Evolutionary conservation across 2,329 filamentous ascomycete species (phyloP).

Genomic region (Dactylonectria macrodidyma): DNA sequence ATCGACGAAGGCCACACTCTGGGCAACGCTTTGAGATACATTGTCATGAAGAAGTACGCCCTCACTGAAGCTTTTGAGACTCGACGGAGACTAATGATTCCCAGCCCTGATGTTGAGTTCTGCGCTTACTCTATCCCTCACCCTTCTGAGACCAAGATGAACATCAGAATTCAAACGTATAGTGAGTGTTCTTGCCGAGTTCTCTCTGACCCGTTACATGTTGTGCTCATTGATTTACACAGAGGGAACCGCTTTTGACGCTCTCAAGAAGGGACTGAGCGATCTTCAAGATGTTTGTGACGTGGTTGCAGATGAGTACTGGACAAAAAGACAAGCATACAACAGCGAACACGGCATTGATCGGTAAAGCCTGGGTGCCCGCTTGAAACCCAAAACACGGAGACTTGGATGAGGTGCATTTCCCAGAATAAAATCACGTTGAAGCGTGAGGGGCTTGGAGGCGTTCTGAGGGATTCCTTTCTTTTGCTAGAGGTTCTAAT

Average conservation of each 20-base stretch:
- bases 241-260: constrained; percentile 88
- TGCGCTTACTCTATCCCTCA: constrained; percentile 98
- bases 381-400: constrained; percentile 9
- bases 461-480: constrained; percentile 52
- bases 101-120: constrained; percentile 94
- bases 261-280: constrained; percentile 89
- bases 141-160: constrained; percentile 96
- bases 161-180: constrained; percentile 96
- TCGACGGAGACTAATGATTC: constrained; percentile 30
- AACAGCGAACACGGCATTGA: constrained; percentile 53
- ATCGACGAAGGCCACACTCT: constrained; percentile 94
- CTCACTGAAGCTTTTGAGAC: not conserved
- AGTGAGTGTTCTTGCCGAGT: constrained; percentile 69
- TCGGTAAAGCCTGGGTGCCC: constrained; percentile 41
- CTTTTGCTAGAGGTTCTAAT: constrained; percentile 48
- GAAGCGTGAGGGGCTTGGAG: constrained; percentile 47
- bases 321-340: constrained; percentile 63
- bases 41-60: constrained; percentile 98
- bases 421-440: constrained; percentile 39
- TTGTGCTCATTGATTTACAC: constrained; percentile 34
- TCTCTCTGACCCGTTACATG: too few relatives aligned
- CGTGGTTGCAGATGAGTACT: constrained; percentile 93
- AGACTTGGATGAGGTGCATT: constrained; percentile 24
- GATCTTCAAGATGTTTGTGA: constrained; percentile 95
- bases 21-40: constrained; percentile 92